These are phyloP conservation scores for Arabis hirsuta DNA, from an alignment of 345 rosid genomes.

Conservation along the genomic window DNA sequence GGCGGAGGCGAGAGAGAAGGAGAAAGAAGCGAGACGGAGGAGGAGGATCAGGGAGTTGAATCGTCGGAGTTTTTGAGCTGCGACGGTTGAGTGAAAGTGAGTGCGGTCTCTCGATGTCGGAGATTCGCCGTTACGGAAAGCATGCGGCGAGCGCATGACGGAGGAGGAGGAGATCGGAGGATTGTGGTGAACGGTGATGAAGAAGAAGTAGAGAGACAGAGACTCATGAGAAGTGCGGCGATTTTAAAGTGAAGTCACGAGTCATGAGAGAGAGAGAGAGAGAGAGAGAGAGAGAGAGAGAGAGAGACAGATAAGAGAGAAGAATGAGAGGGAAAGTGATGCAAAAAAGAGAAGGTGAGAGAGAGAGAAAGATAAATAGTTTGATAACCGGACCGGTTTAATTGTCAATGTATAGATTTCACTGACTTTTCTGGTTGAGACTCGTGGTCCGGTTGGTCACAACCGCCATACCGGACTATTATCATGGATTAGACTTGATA, in stretches of 20 bases:
- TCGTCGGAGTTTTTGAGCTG: slow-evolving; percentile 76
- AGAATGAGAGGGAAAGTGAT: slow-evolving; percentile 51
- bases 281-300: slow-evolving; percentile 35
- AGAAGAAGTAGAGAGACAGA: slow-evolving; percentile 21
- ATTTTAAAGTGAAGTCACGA: slow-evolving; percentile 47
- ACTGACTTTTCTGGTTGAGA: no score
- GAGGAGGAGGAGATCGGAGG: slow-evolving; percentile 43
- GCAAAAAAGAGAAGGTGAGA: slow-evolving; percentile 24
- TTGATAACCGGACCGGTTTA: slow-evolving; percentile 31
- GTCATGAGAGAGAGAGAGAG: slow-evolving; percentile 37
- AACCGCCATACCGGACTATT: not conserved
- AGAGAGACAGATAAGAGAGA: slow-evolving; percentile 40
- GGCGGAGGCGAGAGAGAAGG: slow-evolving; percentile 80
- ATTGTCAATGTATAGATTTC: not conserved
- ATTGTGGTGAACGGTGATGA: not conserved
- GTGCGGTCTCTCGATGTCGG: slow-evolving; percentile 53
- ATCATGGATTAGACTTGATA: no score
- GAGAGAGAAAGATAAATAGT: slow-evolving; percentile 9
- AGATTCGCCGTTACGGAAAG: slow-evolving; percentile 65
- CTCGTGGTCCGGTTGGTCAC: not conserved
- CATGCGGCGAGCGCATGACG: slow-evolving; percentile 75
- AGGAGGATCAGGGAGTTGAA: slow-evolving; percentile 78
- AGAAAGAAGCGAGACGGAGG: slow-evolving; percentile 75
- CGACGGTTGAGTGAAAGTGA: slow-evolving; percentile 75
- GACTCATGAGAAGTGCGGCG: slow-evolving; percentile 48